Conservation (phyloP, 306 rosid genomes). For the Purshia tridentata region DNA sequence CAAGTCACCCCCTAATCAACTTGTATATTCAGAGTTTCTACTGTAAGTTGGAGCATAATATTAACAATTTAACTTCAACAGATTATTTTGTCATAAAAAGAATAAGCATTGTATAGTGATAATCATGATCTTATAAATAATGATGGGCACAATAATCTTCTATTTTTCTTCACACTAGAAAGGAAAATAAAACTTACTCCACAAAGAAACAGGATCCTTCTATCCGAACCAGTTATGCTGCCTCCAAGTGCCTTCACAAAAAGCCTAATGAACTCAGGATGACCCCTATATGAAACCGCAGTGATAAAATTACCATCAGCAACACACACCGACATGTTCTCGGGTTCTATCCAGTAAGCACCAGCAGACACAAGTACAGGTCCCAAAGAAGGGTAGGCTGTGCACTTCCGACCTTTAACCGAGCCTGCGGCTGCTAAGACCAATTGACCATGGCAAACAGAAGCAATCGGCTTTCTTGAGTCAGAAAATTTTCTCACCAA, state of each 20-base stretch:
- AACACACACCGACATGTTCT: slow-evolving; percentile 43
- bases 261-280: slow-evolving; percentile 52
- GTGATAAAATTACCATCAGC: slow-evolving; percentile 76
- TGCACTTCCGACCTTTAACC: slow-evolving; percentile 65
- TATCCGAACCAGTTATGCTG: slow-evolving; percentile 54
- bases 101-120: not conserved
- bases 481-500: slow-evolving; percentile 50
- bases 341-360: slow-evolving; percentile 87
- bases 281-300: slow-evolving; percentile 50
- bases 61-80: not conserved
- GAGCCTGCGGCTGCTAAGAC: slow-evolving; percentile 82
- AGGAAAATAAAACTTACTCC: slow-evolving; percentile 56
- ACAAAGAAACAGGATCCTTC: slow-evolving; percentile 73
- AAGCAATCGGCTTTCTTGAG: slow-evolving; percentile 60
- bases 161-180: slow-evolving; percentile 4
- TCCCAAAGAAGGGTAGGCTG: slow-evolving; percentile 49
- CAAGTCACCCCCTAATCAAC: not conserved
- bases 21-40: not conserved
- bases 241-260: slow-evolving; percentile 85
- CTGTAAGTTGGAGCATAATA: not conserved
- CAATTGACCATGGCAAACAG: slow-evolving; percentile 79
- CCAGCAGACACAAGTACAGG: slow-evolving; percentile 72
- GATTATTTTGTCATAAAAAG: not conserved
- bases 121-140: not conserved
- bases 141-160: not conserved